phyloP scores from a whole-genome alignment of 2,329 filamentous ascomycete genomes.

The Paraphaeosphaeria minitans region DNA sequence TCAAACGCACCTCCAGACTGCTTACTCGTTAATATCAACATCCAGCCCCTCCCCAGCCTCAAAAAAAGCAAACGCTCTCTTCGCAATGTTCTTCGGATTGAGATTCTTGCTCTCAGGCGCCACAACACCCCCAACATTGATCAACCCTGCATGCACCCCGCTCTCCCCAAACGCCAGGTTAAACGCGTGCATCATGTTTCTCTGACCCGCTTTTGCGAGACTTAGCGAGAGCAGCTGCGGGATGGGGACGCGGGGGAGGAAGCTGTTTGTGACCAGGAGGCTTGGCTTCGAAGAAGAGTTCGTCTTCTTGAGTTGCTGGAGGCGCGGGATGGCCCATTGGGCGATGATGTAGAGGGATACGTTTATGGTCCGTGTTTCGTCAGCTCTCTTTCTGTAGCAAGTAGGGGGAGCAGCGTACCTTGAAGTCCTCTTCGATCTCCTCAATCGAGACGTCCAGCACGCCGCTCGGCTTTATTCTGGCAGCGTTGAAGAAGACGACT shows the following conservation, averaged over 20 bases:
- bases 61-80: slow-evolving; percentile 53
- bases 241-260: slow-evolving; percentile 55
- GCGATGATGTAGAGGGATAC: slow-evolving; percentile 56
- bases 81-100: slow-evolving; percentile 55
- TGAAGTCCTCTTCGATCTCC: slow-evolving; percentile 58
- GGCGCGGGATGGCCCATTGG: slow-evolving; percentile 54
- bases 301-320: slow-evolving; percentile 38
- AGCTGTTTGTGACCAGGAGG: slow-evolving; percentile 56
- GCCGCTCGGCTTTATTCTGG: slow-evolving; percentile 51
- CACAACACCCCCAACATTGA: slow-evolving; percentile 55
- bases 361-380: slow-evolving; percentile 49
- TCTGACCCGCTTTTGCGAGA: slow-evolving; percentile 58
- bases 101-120: slow-evolving; percentile 47
- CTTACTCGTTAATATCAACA: slow-evolving; percentile 42
- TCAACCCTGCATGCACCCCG: slow-evolving; percentile 54
- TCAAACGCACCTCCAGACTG: too few species aligned
- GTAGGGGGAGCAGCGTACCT: slow-evolving; percentile 38
- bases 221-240: slow-evolving; percentile 57
- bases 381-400: not conserved
- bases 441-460: slow-evolving; percentile 51
- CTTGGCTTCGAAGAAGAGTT: slow-evolving; percentile 48
- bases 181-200: slow-evolving; percentile 56
- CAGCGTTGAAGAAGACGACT: slow-evolving; percentile 60
- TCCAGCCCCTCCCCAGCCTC: slow-evolving; percentile 48
- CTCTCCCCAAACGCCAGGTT: slow-evolving; percentile 48